Base-by-base conservation (phyloP, 2,329 filamentous ascomycete genomes). In the Cladosporium cucumerinum region DNA sequence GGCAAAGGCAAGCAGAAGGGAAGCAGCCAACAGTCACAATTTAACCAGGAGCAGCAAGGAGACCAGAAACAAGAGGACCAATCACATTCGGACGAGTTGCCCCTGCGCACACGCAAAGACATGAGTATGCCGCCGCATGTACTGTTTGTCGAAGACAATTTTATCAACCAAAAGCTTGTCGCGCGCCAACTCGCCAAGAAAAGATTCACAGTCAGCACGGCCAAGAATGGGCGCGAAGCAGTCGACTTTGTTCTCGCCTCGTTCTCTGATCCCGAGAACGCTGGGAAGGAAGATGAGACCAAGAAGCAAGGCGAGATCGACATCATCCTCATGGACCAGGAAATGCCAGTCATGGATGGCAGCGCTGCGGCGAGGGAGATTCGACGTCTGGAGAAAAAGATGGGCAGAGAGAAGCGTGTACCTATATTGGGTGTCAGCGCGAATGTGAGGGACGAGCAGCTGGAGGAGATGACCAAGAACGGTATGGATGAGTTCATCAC, bases 401-500 rank as follows among this genome's bases (percentile, higher is more conserved):
- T 69, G 25, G 63, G 63, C 26, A 36, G 66, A 5, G 49, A 70
- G 12, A 65, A 70, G 23, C 67, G 66, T 2, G 62, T 74, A 1
- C 73, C 73, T 0, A 74, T 77, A 12, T 60, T 77, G 2, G 75
- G 74, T 7, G 73, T 77, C 6, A 75, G 73, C 4, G 75, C 75
- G 16, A 76, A 77, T 52, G 74, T 73, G n/a, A 57, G 75, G 6
- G 69, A 69, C 11, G 74, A 71, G 49, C 75, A 77, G 59, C 68
- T 72, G 48, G 65, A 73, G 6, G 70, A 71, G 34, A 75, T 75
- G 73, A 46, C 70, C 7, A 59, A 69, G 21, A 67, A 67, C 21
- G 75, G 75, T 10, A 76, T 77, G 74, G 71, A 75, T 64, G 69
- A 70, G 26, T 74, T 75, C 1, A 70, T 77, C 4, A 76, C 74